These are phyloP conservation scores for Fistulinella staudtii DNA, from an alignment of 1,284 basidiomycete species.

Conservation along the genomic window DNA sequence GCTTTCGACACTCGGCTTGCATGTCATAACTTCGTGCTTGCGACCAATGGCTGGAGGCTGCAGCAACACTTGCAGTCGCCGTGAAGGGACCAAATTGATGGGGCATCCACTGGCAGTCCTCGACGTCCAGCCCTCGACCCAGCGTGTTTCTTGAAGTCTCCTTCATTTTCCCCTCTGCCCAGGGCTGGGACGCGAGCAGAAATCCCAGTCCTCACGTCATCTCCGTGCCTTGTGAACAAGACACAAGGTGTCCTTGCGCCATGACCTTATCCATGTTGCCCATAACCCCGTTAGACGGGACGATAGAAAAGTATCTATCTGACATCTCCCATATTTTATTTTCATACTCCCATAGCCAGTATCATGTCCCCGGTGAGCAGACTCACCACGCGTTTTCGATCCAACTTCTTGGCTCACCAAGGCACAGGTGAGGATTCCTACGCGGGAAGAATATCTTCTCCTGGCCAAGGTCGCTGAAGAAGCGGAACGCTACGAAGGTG, in stretches of 20 bases:
- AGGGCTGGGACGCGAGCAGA: conserved; percentile 17
- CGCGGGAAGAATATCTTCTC: conserved; percentile 42
- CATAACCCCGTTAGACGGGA: conserved; percentile 23
- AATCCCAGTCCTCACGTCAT: conserved; percentile 4
- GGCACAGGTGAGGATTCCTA: conserved; percentile 28
- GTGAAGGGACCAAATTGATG: too few relatives aligned
- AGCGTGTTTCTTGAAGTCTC: conserved; percentile 12
- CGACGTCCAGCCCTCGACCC: conserved; percentile 29
- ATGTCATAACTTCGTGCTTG: too few relatives aligned
- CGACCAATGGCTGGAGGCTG: too few relatives aligned
- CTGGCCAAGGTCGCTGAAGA: conserved; percentile 66
- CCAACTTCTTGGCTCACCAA: conserved; percentile 3
- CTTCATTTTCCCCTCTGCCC: conserved; percentile 27
- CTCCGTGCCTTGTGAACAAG: conserved; percentile 11
- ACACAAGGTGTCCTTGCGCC: conserved; percentile 13
- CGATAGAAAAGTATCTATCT: conserved; percentile 29
- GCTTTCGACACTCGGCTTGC: too few relatives aligned
- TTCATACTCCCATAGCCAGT: conserved; percentile 9
- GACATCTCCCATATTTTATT: conserved; percentile 4
- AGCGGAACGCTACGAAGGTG: conserved; percentile 64
- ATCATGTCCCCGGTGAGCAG: conserved; percentile 34
- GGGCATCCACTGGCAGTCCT: too few relatives aligned
- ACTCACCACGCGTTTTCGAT: neutral
- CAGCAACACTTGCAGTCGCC: too few relatives aligned
- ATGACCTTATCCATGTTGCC: conserved; percentile 20